A percentile compares a stretch with the other conserved stretches of the same genome.
Conservation (phyloP, 306 rosid genomes). For the Malus asiatica region DNA sequence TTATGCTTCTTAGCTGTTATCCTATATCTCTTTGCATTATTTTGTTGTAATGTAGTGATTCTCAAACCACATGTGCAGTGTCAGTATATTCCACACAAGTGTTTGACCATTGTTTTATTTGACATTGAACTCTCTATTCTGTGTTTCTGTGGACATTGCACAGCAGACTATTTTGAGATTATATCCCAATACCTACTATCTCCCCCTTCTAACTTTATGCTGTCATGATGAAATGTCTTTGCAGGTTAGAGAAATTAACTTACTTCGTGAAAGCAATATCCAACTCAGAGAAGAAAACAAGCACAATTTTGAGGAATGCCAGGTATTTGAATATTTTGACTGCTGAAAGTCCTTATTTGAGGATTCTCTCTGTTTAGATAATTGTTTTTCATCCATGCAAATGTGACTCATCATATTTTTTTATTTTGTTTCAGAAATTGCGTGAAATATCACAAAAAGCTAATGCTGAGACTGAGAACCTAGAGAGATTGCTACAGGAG, state of each 20-base stretch:
- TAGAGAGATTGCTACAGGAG: conserved; percentile 55
- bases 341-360: neutral
- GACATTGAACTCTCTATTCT: neutral
- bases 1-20: neutral
- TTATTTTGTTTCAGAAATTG: conserved; percentile 44
- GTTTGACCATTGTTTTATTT: neutral
- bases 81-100: neutral
- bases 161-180: neutral
- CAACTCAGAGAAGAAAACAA: conserved; percentile 99
- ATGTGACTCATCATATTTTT: conserved; percentile 7
- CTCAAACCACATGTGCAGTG: neutral
- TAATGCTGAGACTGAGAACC: conserved; percentile 40
- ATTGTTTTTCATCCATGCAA: neutral
- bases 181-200: neutral
- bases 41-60: neutral
- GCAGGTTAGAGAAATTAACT: conserved; percentile 83
- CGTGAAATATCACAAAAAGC: conserved; percentile 61
- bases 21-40: neutral
- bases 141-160: neutral
- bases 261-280: conserved; percentile 93
- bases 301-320: conserved; percentile 95
- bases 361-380: neutral
- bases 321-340: conserved; percentile 31
- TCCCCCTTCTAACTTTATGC: neutral
- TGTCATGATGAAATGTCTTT: conserved; percentile 9